Evolutionary conservation across 2,329 filamentous ascomycete genomes (phyloP).

Genomic region (Escovopsis sp.): DNA sequence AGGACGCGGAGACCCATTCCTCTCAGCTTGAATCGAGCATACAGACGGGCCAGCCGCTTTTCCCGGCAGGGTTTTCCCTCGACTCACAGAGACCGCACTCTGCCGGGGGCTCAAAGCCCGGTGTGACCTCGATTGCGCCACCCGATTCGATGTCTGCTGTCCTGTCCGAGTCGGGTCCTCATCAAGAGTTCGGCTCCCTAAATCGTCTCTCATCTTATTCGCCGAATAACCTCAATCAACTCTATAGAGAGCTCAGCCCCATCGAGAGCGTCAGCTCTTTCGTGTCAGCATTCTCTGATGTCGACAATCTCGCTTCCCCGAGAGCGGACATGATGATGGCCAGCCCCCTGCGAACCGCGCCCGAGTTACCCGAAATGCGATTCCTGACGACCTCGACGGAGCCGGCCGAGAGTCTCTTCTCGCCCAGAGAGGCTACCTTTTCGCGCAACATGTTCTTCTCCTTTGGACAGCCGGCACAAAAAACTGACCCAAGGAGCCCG

Average conservation of each 20-base stretch:
- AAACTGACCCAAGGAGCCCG: conserved; percentile 57
- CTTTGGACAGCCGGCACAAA: conserved; percentile 35
- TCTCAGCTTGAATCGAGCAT: neutral
- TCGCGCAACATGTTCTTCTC: conserved; percentile 37
- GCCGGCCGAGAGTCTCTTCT: conserved; percentile 38
- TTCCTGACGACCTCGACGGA: conserved; percentile 39
- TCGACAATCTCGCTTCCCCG: conserved; percentile 53
- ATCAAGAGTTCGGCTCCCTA: conserved; percentile 28
- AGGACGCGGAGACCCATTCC: neutral
- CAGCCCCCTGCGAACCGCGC: conserved; percentile 42
- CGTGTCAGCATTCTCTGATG: conserved; percentile 21
- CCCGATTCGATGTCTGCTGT: conserved; percentile 22
- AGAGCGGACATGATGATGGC: conserved; percentile 58
- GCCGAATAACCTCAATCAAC: conserved; percentile 8
- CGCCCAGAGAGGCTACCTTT: conserved; percentile 36
- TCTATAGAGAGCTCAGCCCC: conserved; percentile 8
- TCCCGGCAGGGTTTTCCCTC: conserved; percentile 7
- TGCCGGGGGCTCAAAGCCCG: conserved; percentile 6
- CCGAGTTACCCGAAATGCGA: conserved; percentile 32
- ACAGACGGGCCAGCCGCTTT: conserved; percentile 3
- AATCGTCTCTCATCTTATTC: conserved; percentile 12
- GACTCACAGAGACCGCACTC: conserved; percentile 4
- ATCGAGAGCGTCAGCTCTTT: conserved; percentile 23
- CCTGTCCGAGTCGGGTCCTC: conserved; percentile 26
- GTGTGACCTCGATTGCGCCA: conserved; percentile 6